Percentiles rank a stretch among this genome's conserved stretches.
Conservation (phyloP, 768 basidiomycete species). For the Rhodotorula kratochvilovae region DNA sequence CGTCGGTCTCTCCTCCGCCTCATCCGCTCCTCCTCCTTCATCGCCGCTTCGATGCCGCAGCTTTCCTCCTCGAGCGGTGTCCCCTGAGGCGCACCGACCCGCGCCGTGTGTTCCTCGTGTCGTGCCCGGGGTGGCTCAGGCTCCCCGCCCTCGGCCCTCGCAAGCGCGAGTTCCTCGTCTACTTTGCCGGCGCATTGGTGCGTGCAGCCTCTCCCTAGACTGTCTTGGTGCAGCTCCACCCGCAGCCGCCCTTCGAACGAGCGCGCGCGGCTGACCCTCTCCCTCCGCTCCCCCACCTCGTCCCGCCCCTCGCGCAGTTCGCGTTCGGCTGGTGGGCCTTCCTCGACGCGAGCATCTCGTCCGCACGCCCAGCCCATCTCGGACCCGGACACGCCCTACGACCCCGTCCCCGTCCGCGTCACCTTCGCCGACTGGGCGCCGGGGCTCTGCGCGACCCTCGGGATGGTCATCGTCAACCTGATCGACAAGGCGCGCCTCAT, state of each 20-base stretch:
- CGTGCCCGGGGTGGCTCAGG: conserved; percentile 58
- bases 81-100: conserved; percentile 55
- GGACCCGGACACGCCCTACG: conserved; percentile 62
- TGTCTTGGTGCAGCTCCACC: too few relatives aligned
- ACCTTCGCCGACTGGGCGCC: conserved; percentile 85
- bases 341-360: conserved; percentile 84
- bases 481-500: conserved; percentile 89
- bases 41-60: conserved; percentile 3
- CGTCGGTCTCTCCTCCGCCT: neutral
- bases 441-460: conserved; percentile 83
- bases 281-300: conserved; percentile 6
- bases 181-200: conserved; percentile 85
- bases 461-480: conserved; percentile 84
- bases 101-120: conserved; percentile 77
- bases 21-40: too few relatives aligned
- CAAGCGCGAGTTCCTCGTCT: conserved; percentile 77
- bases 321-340: conserved; percentile 93
- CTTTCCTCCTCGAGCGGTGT: neutral
- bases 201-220: conserved; percentile 46
- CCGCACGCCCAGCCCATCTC: conserved; percentile 65
- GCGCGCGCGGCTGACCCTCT: too few relatives aligned
- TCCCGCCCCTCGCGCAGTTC: conserved; percentile 59
- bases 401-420: conserved; percentile 72
- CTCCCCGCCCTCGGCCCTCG: conserved; percentile 55
- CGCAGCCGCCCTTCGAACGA: too few relatives aligned